Percentiles rank a stretch among this genome's conserved stretches.
Evolutionary conservation across 1,284 basidiomycete genomes (phyloP).

Genomic region (Naganishia cerealis): DNA sequence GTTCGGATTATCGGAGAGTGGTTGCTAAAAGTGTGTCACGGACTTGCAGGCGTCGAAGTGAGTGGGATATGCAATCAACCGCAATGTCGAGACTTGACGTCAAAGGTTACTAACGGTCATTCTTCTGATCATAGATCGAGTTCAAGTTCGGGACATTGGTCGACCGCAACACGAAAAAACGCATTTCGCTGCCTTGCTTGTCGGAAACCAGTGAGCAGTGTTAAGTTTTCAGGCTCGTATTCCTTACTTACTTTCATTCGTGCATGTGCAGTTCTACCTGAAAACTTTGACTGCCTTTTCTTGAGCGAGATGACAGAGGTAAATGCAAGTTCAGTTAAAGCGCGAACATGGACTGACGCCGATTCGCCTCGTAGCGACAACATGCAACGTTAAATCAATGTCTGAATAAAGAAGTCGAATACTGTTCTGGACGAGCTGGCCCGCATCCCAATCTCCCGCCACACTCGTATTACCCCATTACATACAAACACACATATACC

Average conservation of each 20-base stretch:
- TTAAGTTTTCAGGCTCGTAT: not conserved
- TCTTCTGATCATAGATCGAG: conserved; percentile 69
- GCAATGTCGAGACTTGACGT: not conserved
- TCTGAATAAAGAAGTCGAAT: conserved; percentile 66
- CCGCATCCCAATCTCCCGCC: conserved; percentile 55
- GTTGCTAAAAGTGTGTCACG: conserved; percentile 58
- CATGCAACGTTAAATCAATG: conserved; percentile 82
- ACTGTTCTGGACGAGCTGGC: conserved; percentile 52
- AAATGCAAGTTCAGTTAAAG: conserved; percentile 49
- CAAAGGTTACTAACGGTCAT: not conserved
- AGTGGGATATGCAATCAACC: conserved; percentile 33
- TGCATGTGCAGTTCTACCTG: not conserved
- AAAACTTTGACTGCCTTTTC: conserved; percentile 13
- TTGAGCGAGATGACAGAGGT: conserved; percentile 75
- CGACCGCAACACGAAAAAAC: conserved; percentile 61
- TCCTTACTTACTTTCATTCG: not conserved
- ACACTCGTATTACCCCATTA: conserved; percentile 63
- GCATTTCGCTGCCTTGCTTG: conserved; percentile 68
- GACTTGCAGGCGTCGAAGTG: conserved; percentile 56
- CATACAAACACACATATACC: conserved; percentile 75
- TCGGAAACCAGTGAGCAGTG: conserved; percentile 78
- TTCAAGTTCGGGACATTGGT: conserved; percentile 85
- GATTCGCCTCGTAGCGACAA: conserved; percentile 62
- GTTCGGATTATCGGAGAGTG: conserved; percentile 88
- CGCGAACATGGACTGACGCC: conserved; percentile 25